Base-by-base conservation (phyloP, 1,139 yeast genomes). In the Eremothecium gossypii region DNA sequence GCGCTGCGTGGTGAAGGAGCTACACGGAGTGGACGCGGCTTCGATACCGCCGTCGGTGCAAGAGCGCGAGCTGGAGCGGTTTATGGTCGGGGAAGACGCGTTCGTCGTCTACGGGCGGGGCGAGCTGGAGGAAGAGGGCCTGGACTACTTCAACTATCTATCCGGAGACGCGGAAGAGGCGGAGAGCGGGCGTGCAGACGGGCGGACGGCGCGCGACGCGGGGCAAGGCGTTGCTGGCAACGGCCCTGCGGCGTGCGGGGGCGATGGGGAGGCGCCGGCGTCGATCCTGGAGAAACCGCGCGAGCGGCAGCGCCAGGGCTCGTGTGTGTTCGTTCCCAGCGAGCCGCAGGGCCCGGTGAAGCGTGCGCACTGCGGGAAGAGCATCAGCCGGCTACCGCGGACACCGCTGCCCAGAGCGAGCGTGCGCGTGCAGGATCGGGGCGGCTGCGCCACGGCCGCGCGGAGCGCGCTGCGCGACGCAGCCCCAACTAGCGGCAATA, bases 141-240 rank as follows among this genome's bases (percentile, higher is more conserved):
- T 27, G 7, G 51, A 50, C 31, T 50, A 50, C 39, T 50, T 50
- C 27, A 45, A 43, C 11, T 50, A 48, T 30, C 28, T 40, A 11
- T 35, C 38, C 9, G 42, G 36, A 33, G 39, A 36, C 8, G 31
- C 17, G 8, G 27, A n/a, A n/a, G 31, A 11, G 31, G 31, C 31
- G 3, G 31, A 29, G 31, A 29, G 31, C 13, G 13, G 13, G 13
- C 13, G 6, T 29, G 31, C 13, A 12, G 31, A 29, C 11, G 6
- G 31, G 13, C 13, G 6, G 13, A 6, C 31, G 31, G 31, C 5
- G 11, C 13, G 11, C 6, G 31, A 11, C 31, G 13, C 5, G 31
- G 31, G 31, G 6, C 13, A 29, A 29, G 6, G 31, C 3, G 13
- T 12, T 29, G 31, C 13, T n/a, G 31, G 31, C 13, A 29, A 29